phyloP scores from a whole-genome alignment of 202 grass and related monocot genomes.

The Zizania palustris region DNA sequence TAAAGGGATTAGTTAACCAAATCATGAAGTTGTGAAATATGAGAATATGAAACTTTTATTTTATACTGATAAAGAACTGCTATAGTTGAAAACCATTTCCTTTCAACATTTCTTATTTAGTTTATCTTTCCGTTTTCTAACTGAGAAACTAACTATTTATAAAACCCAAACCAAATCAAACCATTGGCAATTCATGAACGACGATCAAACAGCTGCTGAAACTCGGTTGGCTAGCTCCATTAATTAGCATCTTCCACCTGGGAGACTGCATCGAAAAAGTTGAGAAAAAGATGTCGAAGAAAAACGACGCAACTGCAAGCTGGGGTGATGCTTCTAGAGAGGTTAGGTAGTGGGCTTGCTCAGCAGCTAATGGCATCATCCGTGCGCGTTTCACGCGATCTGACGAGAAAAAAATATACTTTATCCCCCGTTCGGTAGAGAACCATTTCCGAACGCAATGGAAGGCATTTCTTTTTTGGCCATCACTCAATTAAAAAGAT shows the following conservation, averaged over 20 bases:
- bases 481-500: neutral
- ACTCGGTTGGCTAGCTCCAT: neutral
- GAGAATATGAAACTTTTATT: no score
- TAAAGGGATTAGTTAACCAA: no score
- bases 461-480: neutral
- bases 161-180: no score
- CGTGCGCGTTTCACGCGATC: constrained; percentile 40
- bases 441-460: constrained; percentile 33
- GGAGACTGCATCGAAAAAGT: neutral
- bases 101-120: no score
- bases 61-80: no score
- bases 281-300: neutral
- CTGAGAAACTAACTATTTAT: no score
- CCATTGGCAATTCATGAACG: constrained; percentile 9
- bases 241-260: constrained; percentile 22
- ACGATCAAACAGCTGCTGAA: neutral
- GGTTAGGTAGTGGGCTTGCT: constrained; percentile 1
- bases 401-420: constrained; percentile 29
- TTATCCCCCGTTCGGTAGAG: constrained; percentile 39
- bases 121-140: no score
- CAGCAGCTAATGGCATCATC: constrained; percentile 7
- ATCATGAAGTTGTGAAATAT: no score
- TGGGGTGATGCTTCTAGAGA: neutral
- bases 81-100: no score
- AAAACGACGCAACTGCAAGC: neutral